Evolutionary conservation across 2,329 filamentous ascomycete genomes (phyloP).

Genomic region (Ceratocystis alfenasii): DNA sequence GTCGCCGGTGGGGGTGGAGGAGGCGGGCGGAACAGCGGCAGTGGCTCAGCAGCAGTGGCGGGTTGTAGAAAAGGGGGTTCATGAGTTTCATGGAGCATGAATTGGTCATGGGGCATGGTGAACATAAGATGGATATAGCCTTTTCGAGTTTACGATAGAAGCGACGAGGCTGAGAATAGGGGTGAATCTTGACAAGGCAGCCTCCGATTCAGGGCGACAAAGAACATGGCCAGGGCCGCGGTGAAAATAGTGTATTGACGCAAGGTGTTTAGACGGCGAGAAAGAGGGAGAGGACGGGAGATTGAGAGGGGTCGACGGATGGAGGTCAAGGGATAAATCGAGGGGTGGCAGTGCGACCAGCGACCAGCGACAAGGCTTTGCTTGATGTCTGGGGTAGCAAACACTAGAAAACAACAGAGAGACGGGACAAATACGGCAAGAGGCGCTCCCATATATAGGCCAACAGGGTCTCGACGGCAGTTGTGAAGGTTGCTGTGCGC

Average conservation of each 20-base stretch:
- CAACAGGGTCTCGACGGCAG: not conserved
- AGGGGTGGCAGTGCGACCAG: not conserved
- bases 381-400: not conserved
- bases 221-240: not conserved
- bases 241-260: not conserved
- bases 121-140: not conserved
- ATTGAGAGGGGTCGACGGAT: not conserved
- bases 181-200: not conserved
- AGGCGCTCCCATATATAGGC: not conserved
- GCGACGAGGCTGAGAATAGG: not conserved
- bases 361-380: not conserved
- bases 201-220: not conserved
- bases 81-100: not conserved
- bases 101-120: conserved; percentile 9
- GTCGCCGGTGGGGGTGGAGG: not conserved
- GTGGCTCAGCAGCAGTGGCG: not conserved
- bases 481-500: no score
- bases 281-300: not conserved
- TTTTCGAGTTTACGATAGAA: not conserved
- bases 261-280: not conserved
- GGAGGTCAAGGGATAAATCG: not conserved
- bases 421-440: not conserved
- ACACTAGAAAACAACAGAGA: not conserved
- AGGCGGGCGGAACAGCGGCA: not conserved
- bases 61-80: not conserved